A percentile compares a stretch with the other conserved stretches of the same genome.
Conservation (phyloP, 352 stramenopile genomes). For the Pythium volutum region DNA sequence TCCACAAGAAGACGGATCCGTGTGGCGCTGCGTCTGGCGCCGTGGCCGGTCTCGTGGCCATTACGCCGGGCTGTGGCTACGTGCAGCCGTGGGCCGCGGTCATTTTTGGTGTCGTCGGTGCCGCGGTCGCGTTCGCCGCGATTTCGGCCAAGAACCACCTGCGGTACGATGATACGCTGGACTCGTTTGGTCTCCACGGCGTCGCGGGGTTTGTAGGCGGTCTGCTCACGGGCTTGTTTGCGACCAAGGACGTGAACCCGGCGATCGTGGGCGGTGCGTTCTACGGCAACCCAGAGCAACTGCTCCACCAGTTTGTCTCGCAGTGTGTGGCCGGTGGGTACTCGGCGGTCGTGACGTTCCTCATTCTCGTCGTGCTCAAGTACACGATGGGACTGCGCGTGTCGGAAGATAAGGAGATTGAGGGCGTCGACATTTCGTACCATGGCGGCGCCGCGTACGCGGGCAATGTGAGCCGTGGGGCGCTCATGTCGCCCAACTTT, state of each 20-base stretch:
- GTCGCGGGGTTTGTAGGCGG: conserved; percentile 58
- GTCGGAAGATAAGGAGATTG: conserved; percentile 75
- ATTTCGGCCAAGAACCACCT: conserved; percentile 64
- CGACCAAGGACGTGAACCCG: conserved; percentile 52
- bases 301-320: conserved; percentile 54
- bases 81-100: conserved; percentile 66
- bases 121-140: conserved; percentile 43
- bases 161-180: conserved; percentile 80
- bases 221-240: conserved; percentile 70
- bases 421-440: conserved; percentile 76
- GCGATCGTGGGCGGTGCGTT: conserved; percentile 50
- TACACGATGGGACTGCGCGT: conserved; percentile 68
- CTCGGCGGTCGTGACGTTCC: conserved; percentile 58
- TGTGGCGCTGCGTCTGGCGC: conserved; percentile 60
- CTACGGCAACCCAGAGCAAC: conserved; percentile 45
- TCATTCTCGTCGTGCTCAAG: conserved; percentile 74
- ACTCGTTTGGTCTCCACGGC: conserved; percentile 75
- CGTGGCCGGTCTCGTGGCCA: conserved; percentile 58
- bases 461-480: conserved; percentile 28
- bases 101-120: conserved; percentile 70
- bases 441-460: conserved; percentile 66
- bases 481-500: conserved; percentile 28
- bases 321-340: conserved; percentile 59
- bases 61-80: conserved; percentile 72
- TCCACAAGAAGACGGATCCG: conserved; percentile 57